phyloP scores from a whole-genome alignment of 2,329 filamentous ascomycete genomes.

The Alternaria longipes region DNA sequence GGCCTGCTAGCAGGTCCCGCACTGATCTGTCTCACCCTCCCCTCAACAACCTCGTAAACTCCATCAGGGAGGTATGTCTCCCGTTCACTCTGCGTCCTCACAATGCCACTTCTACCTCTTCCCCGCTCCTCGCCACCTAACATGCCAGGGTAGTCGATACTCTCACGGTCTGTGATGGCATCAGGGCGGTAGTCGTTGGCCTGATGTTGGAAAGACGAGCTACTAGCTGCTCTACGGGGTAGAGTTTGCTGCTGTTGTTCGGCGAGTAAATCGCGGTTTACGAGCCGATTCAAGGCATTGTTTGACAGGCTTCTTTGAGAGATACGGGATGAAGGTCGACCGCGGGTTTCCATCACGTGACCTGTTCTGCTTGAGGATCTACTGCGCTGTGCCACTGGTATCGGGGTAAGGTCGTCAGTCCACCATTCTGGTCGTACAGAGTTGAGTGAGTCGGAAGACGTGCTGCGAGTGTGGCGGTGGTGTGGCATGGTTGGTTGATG shows the following conservation, averaged over 20 bases:
- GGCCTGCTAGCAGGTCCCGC: background rate
- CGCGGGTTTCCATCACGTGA: background rate
- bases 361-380: conserved; percentile 2
- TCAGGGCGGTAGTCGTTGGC: background rate
- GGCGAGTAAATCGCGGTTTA: background rate
- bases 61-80: conserved; percentile 17
- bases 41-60: conserved; percentile 16
- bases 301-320: background rate
- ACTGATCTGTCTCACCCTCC: conserved; percentile 13
- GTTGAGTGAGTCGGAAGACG: background rate
- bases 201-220: background rate
- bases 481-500: background rate
- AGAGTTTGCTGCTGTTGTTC: background rate
- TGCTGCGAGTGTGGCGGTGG: conserved; percentile 13
- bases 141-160: conserved; percentile 5
- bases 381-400: background rate
- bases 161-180: background rate
- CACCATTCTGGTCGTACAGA: conserved; percentile 15
- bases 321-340: background rate
- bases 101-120: background rate
- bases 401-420: conserved; percentile 9
- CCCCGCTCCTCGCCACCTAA: background rate
- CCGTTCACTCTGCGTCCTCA: background rate
- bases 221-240: background rate
- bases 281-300: conserved; percentile 7